Evolutionary conservation across 331 rosid species (phyloP), one percentile per base, ranked within the genome.

Genomic region (Rosa hybrid): DNA sequence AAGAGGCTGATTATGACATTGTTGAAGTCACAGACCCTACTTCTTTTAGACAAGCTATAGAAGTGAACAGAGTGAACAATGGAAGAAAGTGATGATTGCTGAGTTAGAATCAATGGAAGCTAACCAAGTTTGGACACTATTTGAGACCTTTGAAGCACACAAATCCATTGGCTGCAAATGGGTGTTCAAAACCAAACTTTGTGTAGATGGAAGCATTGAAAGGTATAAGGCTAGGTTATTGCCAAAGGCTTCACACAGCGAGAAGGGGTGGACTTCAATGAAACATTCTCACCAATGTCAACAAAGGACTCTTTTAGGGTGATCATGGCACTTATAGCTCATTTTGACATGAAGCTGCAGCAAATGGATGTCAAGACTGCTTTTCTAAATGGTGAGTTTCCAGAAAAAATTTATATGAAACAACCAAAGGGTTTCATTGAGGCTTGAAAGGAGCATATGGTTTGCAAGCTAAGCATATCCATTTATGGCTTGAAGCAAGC

Each of bases 81-180:
- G 38, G 38, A 34, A 18, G 14, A 6, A 17, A 56, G 23, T 25
- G 1, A 56, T 56, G 62, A 4, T 4, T 4, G n/a, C n/a, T 1
- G 39, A 44, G 38, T 20, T 71, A 0, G 2, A 71, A 4, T 71
- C 27, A 2, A 20, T 71, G 63, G 3, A 51, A 7, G 30, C 3
- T 0, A 73, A 73, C 14, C 21, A 23, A 11, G 65, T 73, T 1
- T 73, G 63, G 65, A n/a, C 23, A 10, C 25, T 49, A 9, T 8
- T 49, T 13, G 8, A 73, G 7, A 4, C 34, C 6, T 42, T 20
- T 5, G 12, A 73, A 0, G 25, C 4, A 1, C 0, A 21, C 0
- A 50, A 51, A 73, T 10, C 60, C 0, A 73, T 73, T 10, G 77
- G 65, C 3, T 73, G 65, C 45, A 73, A 73, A 27, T 73, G 64